Conservation (phyloP, 495 filamentous ascomycete genomes). For the Entonaema liquescens region DNA sequence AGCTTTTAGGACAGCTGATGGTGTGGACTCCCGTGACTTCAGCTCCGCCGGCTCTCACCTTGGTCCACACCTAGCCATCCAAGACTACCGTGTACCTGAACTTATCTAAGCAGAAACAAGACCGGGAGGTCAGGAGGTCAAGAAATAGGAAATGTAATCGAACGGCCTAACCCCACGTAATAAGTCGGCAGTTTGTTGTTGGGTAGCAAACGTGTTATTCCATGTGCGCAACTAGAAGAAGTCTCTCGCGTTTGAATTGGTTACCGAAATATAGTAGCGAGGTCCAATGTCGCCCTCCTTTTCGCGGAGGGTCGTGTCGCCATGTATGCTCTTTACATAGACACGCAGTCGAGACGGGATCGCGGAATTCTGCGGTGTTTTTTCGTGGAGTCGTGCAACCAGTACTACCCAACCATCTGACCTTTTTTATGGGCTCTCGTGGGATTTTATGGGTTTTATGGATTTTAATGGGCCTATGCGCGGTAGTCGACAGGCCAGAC, state of each 20-base stretch:
- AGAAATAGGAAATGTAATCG: neutral
- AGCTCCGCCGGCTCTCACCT: conserved; percentile 17
- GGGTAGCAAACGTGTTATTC: conserved; percentile 37
- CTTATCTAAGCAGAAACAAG: conserved; percentile 21
- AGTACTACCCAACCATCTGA: conserved; percentile 36
- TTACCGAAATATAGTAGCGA: conserved; percentile 39
- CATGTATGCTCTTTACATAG: neutral
- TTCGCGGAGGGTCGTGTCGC: conserved; percentile 3
- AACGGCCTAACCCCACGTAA: conserved; percentile 35
- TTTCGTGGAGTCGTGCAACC: conserved; percentile 28
- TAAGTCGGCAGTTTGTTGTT: conserved; percentile 37
- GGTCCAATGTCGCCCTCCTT: conserved; percentile 25
- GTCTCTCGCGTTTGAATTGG: conserved; percentile 37
- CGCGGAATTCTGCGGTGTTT: conserved; percentile 40
- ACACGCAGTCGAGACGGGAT: conserved; percentile 7
- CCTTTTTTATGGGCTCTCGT: conserved; percentile 26
- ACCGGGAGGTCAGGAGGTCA: conserved; percentile 11
- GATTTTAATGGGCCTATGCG: conserved; percentile 29
- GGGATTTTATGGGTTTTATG: conserved; percentile 20
- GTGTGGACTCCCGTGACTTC: neutral
- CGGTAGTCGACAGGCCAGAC: conserved; percentile 32
- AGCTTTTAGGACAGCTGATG: neutral
- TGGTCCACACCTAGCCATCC: conserved; percentile 11
- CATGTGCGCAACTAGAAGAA: conserved; percentile 20
- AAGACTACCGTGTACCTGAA: neutral